phyloP scores from a whole-genome alignment of 176 grass and related monocot species.

The Ensete ventricosum region DNA sequence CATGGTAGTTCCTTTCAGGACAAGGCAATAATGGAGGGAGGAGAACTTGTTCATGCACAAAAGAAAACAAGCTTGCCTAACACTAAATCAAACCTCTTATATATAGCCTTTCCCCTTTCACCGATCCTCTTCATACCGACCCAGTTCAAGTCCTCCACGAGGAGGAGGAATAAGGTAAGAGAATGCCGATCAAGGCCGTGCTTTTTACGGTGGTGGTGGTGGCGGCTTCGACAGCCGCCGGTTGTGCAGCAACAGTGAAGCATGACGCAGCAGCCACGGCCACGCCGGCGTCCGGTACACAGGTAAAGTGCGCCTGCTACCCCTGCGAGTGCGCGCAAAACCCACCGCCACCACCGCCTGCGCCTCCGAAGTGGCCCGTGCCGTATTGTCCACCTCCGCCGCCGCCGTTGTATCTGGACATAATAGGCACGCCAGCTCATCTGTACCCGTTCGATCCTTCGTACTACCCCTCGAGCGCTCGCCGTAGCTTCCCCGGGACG shows the following conservation, averaged over 20 bases:
- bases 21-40: too few species aligned
- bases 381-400: slow-evolving; percentile 36
- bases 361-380: slow-evolving; percentile 23
- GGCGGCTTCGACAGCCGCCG: neutral
- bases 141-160: too few species aligned
- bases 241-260: neutral
- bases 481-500: slow-evolving; percentile 1
- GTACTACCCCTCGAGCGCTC: slow-evolving; percentile 36
- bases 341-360: slow-evolving; percentile 25
- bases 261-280: neutral
- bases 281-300: neutral
- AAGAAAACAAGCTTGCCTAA: too few species aligned
- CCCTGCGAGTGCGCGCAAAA: slow-evolving; percentile 22
- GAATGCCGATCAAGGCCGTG: neutral
- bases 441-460: slow-evolving; percentile 47
- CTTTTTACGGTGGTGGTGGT: neutral
- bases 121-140: too few species aligned
- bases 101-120: too few species aligned
- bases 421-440: slow-evolving; percentile 26
- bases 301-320: slow-evolving; percentile 38
- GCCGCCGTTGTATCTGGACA: slow-evolving; percentile 27
- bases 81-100: too few species aligned
- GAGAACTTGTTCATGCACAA: too few species aligned
- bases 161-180: too few species aligned
- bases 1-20: neutral